Conservation (phyloP, 208 protist species). For the Wallacemonas rigidus region DNA sequence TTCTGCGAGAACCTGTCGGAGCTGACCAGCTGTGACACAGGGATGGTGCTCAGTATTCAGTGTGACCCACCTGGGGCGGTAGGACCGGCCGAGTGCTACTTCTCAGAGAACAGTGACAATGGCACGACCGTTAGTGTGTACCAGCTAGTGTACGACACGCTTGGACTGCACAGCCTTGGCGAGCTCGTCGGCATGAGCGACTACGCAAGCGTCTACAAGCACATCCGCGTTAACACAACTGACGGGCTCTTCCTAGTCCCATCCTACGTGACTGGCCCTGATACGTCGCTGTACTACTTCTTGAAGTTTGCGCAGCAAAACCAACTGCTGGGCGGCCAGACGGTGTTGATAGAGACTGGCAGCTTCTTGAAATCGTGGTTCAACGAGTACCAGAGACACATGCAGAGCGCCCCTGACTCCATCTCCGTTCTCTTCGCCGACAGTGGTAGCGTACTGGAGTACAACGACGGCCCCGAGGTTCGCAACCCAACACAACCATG, state of each 20-base stretch:
- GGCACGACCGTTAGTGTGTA: slow-evolving; percentile 11
- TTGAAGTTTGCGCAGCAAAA: slow-evolving; percentile 23
- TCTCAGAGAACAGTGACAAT: slow-evolving; percentile 25
- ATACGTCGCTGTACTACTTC: slow-evolving; percentile 22
- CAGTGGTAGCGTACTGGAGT: slow-evolving; percentile 34
- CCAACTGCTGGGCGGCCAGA: not conserved
- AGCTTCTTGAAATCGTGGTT: slow-evolving; percentile 47
- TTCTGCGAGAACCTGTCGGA: slow-evolving; percentile 27
- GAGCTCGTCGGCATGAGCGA: not conserved
- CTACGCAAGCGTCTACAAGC: slow-evolving; percentile 5
- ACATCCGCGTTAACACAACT: slow-evolving; percentile 1
- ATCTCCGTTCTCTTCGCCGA: slow-evolving; percentile 44
- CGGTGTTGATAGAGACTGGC: slow-evolving; percentile 34
- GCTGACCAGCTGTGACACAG: not conserved
- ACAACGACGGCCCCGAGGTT: slow-evolving; percentile 21
- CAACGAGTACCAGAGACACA: slow-evolving; percentile 26
- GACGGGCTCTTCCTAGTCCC: slow-evolving; percentile 9
- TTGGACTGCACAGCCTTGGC: not conserved
- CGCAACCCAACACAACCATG: not conserved
- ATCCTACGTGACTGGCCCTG: slow-evolving; percentile 15
- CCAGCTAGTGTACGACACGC: slow-evolving; percentile 4
- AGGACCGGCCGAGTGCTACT: slow-evolving; percentile 17
- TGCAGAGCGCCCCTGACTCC: slow-evolving; percentile 44
- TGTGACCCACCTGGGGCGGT: slow-evolving; percentile 16
- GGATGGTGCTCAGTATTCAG: slow-evolving; percentile 29